Percentiles rank a stretch among this genome's conserved stretches.
Conservation (phyloP, 495 filamentous ascomycete species). For the Aspergillus olivimuriae region DNA sequence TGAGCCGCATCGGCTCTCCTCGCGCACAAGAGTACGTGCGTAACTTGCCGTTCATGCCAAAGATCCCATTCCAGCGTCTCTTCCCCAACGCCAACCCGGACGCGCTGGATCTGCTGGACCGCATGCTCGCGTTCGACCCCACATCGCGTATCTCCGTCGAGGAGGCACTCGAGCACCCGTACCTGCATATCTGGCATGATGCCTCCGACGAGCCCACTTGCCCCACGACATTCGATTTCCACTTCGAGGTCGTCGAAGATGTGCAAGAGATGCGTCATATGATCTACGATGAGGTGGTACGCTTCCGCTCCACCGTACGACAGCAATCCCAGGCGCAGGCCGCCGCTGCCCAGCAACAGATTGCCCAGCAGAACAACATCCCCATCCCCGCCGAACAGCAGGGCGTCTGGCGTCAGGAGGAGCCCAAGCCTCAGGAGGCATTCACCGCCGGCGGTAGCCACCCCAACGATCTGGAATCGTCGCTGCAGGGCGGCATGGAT, state of each 20-base stretch:
- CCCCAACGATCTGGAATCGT: conserved; percentile 67
- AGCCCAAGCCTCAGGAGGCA: conserved; percentile 83
- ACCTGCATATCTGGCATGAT: conserved; percentile 97
- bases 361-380: conserved; percentile 46
- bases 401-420: conserved; percentile 69
- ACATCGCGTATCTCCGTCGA: conserved; percentile 87
- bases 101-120: conserved; percentile 88
- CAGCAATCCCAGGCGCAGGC: conserved; percentile 50
- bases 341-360: conserved; percentile 29
- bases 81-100: conserved; percentile 96
- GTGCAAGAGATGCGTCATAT: conserved; percentile 91
- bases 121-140: conserved; percentile 96
- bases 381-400: conserved; percentile 67
- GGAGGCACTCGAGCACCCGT: conserved; percentile 88
- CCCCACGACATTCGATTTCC: conserved; percentile 93
- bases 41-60: conserved; percentile 94
- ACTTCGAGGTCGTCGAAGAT: conserved; percentile 93
- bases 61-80: conserved; percentile 77
- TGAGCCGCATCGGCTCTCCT: conserved; percentile 89
- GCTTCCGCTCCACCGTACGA: conserved; percentile 72
- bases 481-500: conserved; percentile 77
- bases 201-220: conserved; percentile 91
- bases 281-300: conserved; percentile 87
- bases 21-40: conserved; percentile 97
- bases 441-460: conserved; percentile 41